Evolutionary conservation across 2,329 filamentous ascomycete species (phyloP).

Genomic region (Neonectria coccinea): DNA sequence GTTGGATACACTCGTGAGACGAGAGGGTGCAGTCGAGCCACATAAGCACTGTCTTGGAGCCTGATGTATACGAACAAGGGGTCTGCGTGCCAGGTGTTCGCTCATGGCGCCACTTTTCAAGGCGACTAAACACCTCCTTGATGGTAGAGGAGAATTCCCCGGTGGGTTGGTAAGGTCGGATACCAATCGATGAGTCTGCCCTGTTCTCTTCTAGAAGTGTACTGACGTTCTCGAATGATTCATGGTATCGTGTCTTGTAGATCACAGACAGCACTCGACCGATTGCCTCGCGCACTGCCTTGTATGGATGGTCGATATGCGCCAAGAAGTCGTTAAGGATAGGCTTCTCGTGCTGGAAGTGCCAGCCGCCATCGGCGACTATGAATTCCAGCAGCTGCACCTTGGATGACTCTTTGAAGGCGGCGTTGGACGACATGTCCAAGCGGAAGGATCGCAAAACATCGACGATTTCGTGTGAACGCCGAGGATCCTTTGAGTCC

Average conservation of each 20-base stretch:
- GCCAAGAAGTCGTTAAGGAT: conserved; percentile 89
- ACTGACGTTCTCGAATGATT: conserved; percentile 86
- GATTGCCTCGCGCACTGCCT: conserved; percentile 95
- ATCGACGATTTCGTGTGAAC: conserved; percentile 87
- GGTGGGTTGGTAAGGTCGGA: conserved; percentile 83
- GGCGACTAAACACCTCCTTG: conserved; percentile 77
- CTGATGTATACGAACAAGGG: conserved; percentile 93
- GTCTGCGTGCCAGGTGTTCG: conserved; percentile 90
- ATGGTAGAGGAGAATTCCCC: conserved; percentile 80
- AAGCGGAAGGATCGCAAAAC: conserved; percentile 86
- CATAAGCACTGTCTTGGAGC: conserved; percentile 92
- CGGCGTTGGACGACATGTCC: conserved; percentile 94
- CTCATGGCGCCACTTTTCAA: conserved; percentile 90
- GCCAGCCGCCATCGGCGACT: conserved; percentile 91
- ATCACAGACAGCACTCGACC: conserved; percentile 89
- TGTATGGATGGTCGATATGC: conserved; percentile 97
- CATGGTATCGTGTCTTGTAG: conserved; percentile 91
- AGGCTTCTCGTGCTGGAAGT: conserved; percentile 90
- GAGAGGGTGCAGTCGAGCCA: conserved; percentile 95
- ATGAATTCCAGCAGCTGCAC: conserved; percentile 90
- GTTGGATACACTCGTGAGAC: conserved; percentile 90
- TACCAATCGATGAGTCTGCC: conserved; percentile 82
- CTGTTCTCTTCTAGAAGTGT: conserved; percentile 84
- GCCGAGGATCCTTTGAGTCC: conserved; percentile 88
- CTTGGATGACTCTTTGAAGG: conserved; percentile 98